Evolutionary conservation across 2,329 filamentous ascomycete genomes (phyloP).

Genomic region (Scytalidium sp.): DNA sequence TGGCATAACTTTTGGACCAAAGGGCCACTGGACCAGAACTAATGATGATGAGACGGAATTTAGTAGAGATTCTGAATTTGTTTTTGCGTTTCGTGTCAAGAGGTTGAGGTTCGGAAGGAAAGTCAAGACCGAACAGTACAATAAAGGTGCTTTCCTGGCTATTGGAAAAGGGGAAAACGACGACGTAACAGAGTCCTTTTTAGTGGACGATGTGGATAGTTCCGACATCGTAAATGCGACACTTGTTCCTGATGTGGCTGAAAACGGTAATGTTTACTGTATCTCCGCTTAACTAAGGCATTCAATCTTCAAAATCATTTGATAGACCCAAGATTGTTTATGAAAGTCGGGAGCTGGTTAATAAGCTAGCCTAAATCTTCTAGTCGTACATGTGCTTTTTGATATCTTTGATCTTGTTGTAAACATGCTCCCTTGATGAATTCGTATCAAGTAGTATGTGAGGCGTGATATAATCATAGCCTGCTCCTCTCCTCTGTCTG

Average conservation of each 20-base stretch:
- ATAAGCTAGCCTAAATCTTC: neutral
- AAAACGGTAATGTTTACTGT: conserved; percentile 21
- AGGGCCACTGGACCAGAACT: conserved; percentile 21
- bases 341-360: neutral
- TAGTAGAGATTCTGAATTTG: conserved; percentile 22
- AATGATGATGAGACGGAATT: conserved; percentile 21
- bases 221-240: conserved; percentile 19
- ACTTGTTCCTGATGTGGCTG: conserved; percentile 19
- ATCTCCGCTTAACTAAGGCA: conserved; percentile 14
- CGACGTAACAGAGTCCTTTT: conserved; percentile 17
- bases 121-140: conserved; percentile 23
- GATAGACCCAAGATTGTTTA: neutral
- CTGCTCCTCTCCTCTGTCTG: conserved; percentile 6
- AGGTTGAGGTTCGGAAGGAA: conserved; percentile 22
- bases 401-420: conserved; percentile 2
- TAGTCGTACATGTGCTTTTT: conserved; percentile 3
- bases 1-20: conserved; percentile 22
- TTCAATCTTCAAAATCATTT: neutral
- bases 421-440: conserved; percentile 7
- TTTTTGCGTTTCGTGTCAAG: conserved; percentile 25
- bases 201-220: conserved; percentile 23
- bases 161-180: conserved; percentile 17
- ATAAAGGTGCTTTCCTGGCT: conserved; percentile 22
- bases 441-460: conserved; percentile 4
- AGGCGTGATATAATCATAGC: conserved; percentile 13